Evolutionary conservation across 2,329 filamentous ascomycete species (phyloP).

Genomic region (Botrytis porri): DNA sequence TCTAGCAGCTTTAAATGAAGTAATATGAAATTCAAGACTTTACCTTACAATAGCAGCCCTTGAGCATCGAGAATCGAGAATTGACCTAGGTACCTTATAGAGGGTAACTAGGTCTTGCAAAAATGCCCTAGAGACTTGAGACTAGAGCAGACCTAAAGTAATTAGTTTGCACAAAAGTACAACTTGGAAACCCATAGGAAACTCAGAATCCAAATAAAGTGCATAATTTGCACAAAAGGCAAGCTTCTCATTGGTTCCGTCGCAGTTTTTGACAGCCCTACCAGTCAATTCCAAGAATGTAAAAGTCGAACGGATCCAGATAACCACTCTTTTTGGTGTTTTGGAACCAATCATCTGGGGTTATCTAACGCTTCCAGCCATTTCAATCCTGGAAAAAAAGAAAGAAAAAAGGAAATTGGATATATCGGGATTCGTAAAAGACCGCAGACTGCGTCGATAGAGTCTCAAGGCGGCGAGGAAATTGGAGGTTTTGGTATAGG

Average conservation of each 20-base stretch:
- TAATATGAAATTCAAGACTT: background rate
- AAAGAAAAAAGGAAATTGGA: background rate
- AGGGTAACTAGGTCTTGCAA: too few relatives aligned
- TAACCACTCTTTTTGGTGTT: background rate
- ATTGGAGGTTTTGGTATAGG: background rate
- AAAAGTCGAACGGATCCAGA: background rate
- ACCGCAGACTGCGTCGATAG: background rate
- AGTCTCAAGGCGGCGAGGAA: background rate
- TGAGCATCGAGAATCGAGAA: background rate
- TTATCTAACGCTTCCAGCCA: constrained; percentile 9
- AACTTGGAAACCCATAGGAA: background rate
- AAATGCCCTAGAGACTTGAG: background rate
- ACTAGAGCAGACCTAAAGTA: background rate
- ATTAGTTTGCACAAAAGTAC: background rate
- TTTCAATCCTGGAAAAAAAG: background rate
- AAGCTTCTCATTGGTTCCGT: background rate
- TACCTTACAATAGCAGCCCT: background rate
- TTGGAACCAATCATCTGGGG: background rate
- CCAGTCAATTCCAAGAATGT: background rate
- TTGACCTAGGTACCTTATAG: too few relatives aligned
- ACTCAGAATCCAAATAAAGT: background rate
- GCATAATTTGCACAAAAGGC: background rate
- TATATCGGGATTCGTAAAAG: background rate
- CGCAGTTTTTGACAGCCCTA: background rate
- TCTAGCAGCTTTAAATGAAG: background rate